Percentiles rank a stretch among this genome's conserved stretches.
These are phyloP conservation scores for Ambrosiella cleistominuta DNA, from an alignment of 2,329 filamentous ascomycete genomes.

Conservation along the genomic window DNA sequence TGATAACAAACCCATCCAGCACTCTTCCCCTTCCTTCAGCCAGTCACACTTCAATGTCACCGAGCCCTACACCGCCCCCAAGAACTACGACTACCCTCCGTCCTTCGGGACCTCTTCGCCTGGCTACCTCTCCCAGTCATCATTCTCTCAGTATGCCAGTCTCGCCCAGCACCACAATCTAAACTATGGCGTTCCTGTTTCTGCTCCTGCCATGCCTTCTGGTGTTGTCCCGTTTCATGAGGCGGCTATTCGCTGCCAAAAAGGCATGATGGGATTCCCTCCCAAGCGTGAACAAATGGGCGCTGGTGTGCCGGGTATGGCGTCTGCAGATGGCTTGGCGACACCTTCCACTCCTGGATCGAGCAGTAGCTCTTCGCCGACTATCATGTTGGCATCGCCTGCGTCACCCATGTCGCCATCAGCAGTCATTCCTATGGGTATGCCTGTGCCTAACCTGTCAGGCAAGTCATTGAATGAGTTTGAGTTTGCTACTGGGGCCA, in stretches of 20 bases:
- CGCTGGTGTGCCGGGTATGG: slow-evolving; percentile 2
- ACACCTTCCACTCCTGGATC: slow-evolving; percentile 18
- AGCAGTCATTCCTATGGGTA: slow-evolving; percentile 5
- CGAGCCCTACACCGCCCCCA: neutral
- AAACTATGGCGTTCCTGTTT: slow-evolving; percentile 7
- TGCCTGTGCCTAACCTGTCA: neutral
- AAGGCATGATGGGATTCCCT: slow-evolving; percentile 12
- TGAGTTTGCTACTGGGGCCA: slow-evolving; percentile 4
- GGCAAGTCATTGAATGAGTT: slow-evolving; percentile 6
- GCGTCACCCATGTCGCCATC: slow-evolving; percentile 27
- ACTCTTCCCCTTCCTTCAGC: neutral
- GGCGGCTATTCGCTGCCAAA: slow-evolving; percentile 14
- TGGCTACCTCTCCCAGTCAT: neutral
- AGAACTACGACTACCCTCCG: slow-evolving; percentile 1
- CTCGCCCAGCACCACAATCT: slow-evolving; percentile 29
- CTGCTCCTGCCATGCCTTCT: neutral
- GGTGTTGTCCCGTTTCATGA: slow-evolving; percentile 19
- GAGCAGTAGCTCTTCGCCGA: slow-evolving; percentile 19
- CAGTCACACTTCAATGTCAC: neutral
- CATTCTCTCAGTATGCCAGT: slow-evolving; percentile 18
- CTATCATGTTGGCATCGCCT: slow-evolving; percentile 26
- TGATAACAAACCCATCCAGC: slow-evolving; percentile 1
- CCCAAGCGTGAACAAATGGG: slow-evolving; percentile 13
- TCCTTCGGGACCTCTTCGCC: neutral
- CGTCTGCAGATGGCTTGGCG: slow-evolving; percentile 11